Conservation (phyloP, 2,329 filamentous ascomycete genomes). For the Emmonsiellopsis sp. region DNA sequence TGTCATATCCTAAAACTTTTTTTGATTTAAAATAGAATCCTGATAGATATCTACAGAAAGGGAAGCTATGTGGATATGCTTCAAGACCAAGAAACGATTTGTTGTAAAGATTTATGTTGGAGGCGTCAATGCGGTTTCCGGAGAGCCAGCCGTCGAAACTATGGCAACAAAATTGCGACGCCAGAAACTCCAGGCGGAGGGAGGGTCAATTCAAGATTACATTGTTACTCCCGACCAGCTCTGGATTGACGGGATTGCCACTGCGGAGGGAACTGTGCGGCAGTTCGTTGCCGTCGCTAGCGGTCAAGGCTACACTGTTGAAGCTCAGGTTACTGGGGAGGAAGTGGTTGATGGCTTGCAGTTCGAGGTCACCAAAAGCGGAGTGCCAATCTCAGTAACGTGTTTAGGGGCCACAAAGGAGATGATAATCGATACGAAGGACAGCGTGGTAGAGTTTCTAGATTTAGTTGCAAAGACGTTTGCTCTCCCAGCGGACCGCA, state of each 20-base stretch:
- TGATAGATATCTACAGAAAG: constrained; percentile 16
- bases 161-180: constrained; percentile 13
- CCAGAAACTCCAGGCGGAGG: constrained; percentile 8
- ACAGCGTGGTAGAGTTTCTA: background rate
- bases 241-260: constrained; percentile 37
- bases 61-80: constrained; percentile 38
- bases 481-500: background rate
- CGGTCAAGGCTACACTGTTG: constrained; percentile 36
- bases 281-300: constrained; percentile 43
- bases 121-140: constrained; percentile 36
- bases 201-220: constrained; percentile 33
- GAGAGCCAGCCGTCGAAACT: constrained; percentile 21
- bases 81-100: constrained; percentile 20
- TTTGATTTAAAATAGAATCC: background rate
- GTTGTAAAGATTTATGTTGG: constrained; percentile 34
- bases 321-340: constrained; percentile 37
- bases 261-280: constrained; percentile 26
- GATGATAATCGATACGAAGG: background rate
- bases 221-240: constrained; percentile 30
- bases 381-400: background rate
- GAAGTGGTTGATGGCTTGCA: constrained; percentile 36
- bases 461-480: background rate
- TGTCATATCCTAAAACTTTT: background rate
- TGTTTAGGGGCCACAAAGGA: background rate
- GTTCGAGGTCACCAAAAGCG: constrained; percentile 34